A percentile compares a stretch with the other conserved stretches of the same genome.
Evolutionary conservation across 495 filamentous ascomycete genomes (phyloP).

Genomic region (Penicillium odoratum): DNA sequence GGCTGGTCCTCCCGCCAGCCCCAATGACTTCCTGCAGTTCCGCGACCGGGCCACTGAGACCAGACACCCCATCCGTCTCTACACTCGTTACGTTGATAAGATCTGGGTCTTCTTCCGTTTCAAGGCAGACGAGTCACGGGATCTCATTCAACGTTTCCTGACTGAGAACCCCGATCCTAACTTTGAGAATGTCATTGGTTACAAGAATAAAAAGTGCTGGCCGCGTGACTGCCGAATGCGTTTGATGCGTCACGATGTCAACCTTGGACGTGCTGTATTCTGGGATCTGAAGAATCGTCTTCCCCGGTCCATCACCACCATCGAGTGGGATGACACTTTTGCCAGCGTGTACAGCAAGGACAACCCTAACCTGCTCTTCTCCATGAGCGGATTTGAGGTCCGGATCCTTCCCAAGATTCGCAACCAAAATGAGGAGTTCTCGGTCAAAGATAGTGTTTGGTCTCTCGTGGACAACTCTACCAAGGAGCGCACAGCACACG

Average conservation of each 20-base stretch:
- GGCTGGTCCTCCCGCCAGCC: slow-evolving; percentile 91
- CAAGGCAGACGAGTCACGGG: slow-evolving; percentile 87
- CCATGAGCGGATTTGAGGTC: slow-evolving; percentile 98
- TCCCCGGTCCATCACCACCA: slow-evolving; percentile 90
- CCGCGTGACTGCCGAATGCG: slow-evolving; percentile 96
- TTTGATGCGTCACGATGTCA: slow-evolving; percentile 98
- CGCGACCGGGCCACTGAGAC: slow-evolving; percentile 86
- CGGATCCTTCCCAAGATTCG: slow-evolving; percentile 94
- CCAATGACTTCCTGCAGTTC: slow-evolving; percentile 99
- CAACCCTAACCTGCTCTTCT: slow-evolving; percentile 96
- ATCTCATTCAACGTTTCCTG: slow-evolving; percentile 95
- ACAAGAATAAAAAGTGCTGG: slow-evolving; percentile 99
- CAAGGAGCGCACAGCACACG: slow-evolving; percentile 96
- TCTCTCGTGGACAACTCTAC: slow-evolving; percentile 93
- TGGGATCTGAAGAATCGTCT: slow-evolving; percentile 99
- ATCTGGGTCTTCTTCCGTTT: slow-evolving; percentile 99
- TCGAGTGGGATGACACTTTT: slow-evolving; percentile 99
- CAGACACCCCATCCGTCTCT: slow-evolving; percentile 91
- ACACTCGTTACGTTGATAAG: slow-evolving; percentile 95
- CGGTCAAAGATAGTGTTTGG: slow-evolving; percentile 97
- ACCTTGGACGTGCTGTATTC: slow-evolving; percentile 95
- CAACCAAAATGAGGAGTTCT: slow-evolving; percentile 95
- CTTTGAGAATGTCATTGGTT: slow-evolving; percentile 99
- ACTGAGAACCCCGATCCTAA: slow-evolving; percentile 99
- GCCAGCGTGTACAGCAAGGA: slow-evolving; percentile 98